Conservation (phyloP, 306 rosid species). For the Cotoneaster glaucophyllus region DNA sequence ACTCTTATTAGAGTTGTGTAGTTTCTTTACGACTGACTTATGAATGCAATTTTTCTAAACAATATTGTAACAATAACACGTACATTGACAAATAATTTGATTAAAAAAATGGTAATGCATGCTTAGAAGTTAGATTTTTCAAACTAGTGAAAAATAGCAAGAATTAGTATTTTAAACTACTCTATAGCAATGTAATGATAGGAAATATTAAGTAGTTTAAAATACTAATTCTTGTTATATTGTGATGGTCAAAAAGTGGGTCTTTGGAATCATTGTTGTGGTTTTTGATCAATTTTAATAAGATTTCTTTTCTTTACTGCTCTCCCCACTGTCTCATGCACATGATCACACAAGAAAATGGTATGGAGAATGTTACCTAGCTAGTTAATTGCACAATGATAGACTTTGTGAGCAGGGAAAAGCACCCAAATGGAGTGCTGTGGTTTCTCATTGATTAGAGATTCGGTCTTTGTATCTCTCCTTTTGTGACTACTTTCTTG, state of each 20-base stretch:
- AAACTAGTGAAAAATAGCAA: background rate
- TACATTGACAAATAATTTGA: background rate
- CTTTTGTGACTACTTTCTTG: background rate
- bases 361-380: background rate
- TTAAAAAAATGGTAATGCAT: background rate
- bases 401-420: background rate
- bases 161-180: no score
- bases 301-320: constrained; percentile 45
- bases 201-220: constrained; percentile 34
- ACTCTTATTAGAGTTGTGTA: background rate
- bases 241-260: constrained; percentile 70
- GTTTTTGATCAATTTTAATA: constrained; percentile 45
- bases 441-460: background rate
- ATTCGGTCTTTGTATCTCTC: constrained; percentile 26
- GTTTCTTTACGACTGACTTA: no score
- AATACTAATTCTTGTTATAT: constrained; percentile 16
- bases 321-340: constrained; percentile 37
- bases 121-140: background rate
- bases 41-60: background rate
- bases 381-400: background rate
- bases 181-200: constrained; percentile 49
- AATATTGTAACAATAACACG: background rate
- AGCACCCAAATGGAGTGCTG: background rate
- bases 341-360: constrained; percentile 16
- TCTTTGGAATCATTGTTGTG: constrained; percentile 57